Evolutionary conservation across 2,329 filamentous ascomycete genomes (phyloP), one percentile per base, ranked within the genome.

Genomic region (Neonectria ditissima): DNA sequence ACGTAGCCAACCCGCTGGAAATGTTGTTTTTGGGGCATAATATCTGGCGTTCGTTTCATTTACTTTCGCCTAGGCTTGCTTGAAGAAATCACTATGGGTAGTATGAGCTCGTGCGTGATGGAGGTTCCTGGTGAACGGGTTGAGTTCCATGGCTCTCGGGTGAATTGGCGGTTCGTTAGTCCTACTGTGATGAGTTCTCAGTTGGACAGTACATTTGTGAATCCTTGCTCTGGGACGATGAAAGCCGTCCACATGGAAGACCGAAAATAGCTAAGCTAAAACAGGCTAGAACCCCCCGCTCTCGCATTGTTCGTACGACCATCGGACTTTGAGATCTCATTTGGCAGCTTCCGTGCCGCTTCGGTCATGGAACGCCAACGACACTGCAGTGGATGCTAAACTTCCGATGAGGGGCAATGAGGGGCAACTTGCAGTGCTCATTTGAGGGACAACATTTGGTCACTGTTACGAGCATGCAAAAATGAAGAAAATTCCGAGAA

Each of bases 221-320:
- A 20, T 20, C 37, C 37, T 20, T 10, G 55, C 26, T 39, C n/a
- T 4, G 30, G 30, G 37, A 18, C 18, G 5, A 18, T 8, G 8
- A 18, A 41, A 41, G 10, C 6, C n/a, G 16, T 10, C 37, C n/a
- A 18, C 37, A 41, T 20, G 37, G n/a, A 11, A 20, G 3, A 9
- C 37, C n/a, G 37, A 43, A 7, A 14, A 2, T 26, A 9, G 5
- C 61, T 71, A 72, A 55, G 11, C 68, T 20, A 51, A 10, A 64
- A 62, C 32, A 34, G 34, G 61, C 30, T 72, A 71, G 57, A 9
- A 16, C 56, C 22, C 63, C 65, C 65, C 65, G 47, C 62, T 55
- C n/a, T 71, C n/a, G 69, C 70, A 63, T 70, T 69, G 66, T 73
- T 70, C 69, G 70, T 73, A 69, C 63, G 59, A 67, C 63, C 56